phyloP scores from a whole-genome alignment of 2,329 filamentous ascomycete species.

The Hymenoscyphus salicellus region DNA sequence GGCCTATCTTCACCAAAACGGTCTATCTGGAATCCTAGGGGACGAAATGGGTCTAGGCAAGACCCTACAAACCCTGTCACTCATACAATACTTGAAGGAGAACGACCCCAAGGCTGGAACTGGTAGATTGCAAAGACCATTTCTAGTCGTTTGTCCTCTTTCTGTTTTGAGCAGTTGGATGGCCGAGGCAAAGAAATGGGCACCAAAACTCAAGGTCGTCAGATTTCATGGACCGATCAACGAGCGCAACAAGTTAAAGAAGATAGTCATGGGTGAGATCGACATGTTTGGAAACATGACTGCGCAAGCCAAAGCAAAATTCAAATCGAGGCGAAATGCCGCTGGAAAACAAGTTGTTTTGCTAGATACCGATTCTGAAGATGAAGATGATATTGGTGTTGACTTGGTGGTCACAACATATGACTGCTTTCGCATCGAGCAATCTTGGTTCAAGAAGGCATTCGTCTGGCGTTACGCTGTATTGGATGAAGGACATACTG shows the following conservation, averaged over 20 bases:
- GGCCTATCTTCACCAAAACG: conserved; percentile 45
- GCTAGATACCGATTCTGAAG: conserved; percentile 31
- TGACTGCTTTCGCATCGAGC: conserved; percentile 45
- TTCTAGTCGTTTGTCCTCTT: conserved; percentile 49
- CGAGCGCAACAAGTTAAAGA: conserved; percentile 46
- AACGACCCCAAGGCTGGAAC: conserved; percentile 35
- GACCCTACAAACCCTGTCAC: conserved; percentile 47
- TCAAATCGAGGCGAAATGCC: conserved; percentile 24
- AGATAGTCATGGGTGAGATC: conserved; percentile 44
- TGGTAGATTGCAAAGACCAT: conserved; percentile 41
- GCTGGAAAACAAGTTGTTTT: conserved; percentile 23
- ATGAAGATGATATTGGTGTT: conserved; percentile 32
- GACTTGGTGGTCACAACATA: conserved; percentile 51
- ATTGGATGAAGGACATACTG: conserved; percentile 52
- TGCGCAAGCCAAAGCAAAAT: conserved; percentile 29
- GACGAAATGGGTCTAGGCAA: conserved; percentile 52
- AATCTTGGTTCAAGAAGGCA: conserved; percentile 47
- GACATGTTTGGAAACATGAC: conserved; percentile 44
- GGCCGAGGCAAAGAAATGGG: conserved; percentile 46
- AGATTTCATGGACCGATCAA: conserved; percentile 46
- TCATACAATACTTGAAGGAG: conserved; percentile 48
- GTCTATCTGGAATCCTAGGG: conserved; percentile 45
- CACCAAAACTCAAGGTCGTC: conserved; percentile 44
- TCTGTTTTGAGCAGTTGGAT: conserved; percentile 51
- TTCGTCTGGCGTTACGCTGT: conserved; percentile 53